Percentiles rank a stretch among this genome's conserved stretches.
phyloP scores from a whole-genome alignment of 116 monocot genomes.

The Iris pallida region DNA sequence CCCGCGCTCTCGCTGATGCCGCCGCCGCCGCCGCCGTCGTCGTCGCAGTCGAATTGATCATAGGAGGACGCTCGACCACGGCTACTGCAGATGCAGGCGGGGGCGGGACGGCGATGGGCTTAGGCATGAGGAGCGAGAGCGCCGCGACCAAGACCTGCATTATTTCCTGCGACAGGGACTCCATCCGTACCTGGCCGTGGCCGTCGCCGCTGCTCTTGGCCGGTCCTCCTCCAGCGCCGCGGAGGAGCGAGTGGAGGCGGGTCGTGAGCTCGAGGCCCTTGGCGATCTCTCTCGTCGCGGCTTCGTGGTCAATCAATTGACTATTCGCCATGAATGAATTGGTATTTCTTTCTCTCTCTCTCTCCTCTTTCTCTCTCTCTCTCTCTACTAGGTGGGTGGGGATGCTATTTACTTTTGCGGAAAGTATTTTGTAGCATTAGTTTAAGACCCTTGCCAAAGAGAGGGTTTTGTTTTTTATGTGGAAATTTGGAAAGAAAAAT shows the following conservation, averaged over 20 bases:
- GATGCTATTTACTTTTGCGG: too few species aligned
- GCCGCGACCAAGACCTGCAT: not conserved
- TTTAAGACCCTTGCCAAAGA: too few species aligned
- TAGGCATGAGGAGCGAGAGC: conserved; percentile 1
- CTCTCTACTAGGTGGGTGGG: too few species aligned
- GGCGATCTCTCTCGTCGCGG: not conserved
- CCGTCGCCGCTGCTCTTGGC: not conserved
- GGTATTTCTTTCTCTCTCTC: too few species aligned
- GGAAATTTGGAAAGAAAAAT: too few species aligned
- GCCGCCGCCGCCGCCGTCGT: not conserved
- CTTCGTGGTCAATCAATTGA: not conserved
- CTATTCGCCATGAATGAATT: too few species aligned
- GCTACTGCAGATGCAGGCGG: too few species aligned
- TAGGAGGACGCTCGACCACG: too few species aligned
- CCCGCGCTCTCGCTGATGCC: not conserved
- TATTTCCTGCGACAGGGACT: conserved; percentile 5
- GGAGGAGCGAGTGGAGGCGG: conserved; percentile 1
- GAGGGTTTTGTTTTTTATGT: too few species aligned
- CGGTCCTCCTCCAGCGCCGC: not conserved
- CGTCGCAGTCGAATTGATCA: not conserved
- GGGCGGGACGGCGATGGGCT: too few species aligned
- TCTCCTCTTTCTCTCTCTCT: too few species aligned
- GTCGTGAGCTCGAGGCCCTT: conserved; percentile 4
- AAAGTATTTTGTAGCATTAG: too few species aligned
- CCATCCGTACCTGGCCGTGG: conserved; percentile 2